phyloP scores from a whole-genome alignment of 2,329 filamentous ascomycete species.

The Xylaria digitata region DNA sequence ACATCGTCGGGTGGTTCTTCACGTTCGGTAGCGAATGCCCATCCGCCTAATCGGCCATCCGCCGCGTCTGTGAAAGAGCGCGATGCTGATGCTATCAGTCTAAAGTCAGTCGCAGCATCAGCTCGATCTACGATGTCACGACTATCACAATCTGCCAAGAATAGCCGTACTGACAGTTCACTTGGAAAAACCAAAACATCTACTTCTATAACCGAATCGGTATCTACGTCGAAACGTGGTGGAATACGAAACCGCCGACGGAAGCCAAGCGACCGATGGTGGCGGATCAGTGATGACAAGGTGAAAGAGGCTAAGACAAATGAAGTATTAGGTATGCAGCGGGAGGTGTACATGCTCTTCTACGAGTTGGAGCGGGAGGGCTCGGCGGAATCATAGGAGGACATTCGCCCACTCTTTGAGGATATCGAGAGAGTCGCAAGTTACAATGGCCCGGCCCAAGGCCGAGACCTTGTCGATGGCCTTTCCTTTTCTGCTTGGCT shows the following conservation, averaged over 20 bases:
- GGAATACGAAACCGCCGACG: conserved; percentile 52
- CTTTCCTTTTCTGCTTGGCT: conserved; percentile 22
- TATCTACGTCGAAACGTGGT: conserved; percentile 36
- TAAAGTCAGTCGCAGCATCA: conserved; percentile 68
- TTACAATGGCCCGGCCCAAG: conserved; percentile 28
- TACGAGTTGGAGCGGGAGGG: conserved; percentile 81
- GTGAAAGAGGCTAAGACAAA: conserved; percentile 92
- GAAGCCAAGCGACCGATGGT: conserved; percentile 84
- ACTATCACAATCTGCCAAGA: conserved; percentile 56
- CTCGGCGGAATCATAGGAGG: conserved; percentile 41
- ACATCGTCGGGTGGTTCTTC: conserved; percentile 55
- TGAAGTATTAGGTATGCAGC: conserved; percentile 92
- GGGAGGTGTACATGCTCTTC: conserved; percentile 95
- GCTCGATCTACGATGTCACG: conserved; percentile 65
- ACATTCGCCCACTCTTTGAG: conserved; percentile 36
- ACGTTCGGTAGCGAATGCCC: conserved; percentile 36
- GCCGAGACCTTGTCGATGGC: conserved; percentile 25
- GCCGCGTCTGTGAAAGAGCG: conserved; percentile 51
- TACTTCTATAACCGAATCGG: conserved; percentile 37
- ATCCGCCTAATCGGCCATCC: conserved; percentile 34
- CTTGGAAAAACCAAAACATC: conserved; percentile 40
- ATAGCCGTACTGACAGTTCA: conserved; percentile 49
- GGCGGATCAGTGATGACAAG: conserved; percentile 97
- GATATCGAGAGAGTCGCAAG: conserved; percentile 30
- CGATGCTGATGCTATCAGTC: conserved; percentile 63